Evolutionary conservation across 805 yeast genomes (phyloP).

Genomic region (Lachancea sp.): DNA sequence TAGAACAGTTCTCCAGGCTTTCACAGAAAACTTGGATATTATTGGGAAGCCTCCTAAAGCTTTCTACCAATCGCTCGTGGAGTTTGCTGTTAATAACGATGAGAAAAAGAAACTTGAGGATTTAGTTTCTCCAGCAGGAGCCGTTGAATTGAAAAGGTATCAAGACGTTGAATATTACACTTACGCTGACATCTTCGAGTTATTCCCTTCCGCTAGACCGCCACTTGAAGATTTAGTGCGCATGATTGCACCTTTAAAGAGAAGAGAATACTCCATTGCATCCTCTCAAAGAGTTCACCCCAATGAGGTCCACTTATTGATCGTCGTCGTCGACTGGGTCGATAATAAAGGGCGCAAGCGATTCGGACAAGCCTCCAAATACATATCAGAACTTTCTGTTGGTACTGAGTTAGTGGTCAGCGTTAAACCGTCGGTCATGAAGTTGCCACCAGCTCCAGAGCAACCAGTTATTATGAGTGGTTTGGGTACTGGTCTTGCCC

Average conservation of each 20-base stretch:
- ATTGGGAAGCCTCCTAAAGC: conserved; percentile 95
- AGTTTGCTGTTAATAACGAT: conserved; percentile 59
- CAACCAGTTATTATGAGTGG: conserved; percentile 97
- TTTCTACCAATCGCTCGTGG: conserved; percentile 78
- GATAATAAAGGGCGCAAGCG: conserved; percentile 80
- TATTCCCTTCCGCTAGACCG: conserved; percentile 81
- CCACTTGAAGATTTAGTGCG: conserved; percentile 58
- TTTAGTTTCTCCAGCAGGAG: conserved; percentile 73
- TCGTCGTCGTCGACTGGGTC: conserved; percentile 95
- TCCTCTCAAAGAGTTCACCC: conserved; percentile 92
- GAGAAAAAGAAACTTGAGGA: conserved; percentile 58
- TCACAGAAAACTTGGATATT: conserved; percentile 74
- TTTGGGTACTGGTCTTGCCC: conserved; percentile 95
- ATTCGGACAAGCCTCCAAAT: conserved; percentile 92
- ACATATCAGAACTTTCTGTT: conserved; percentile 65
- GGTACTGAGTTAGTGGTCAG: conserved; percentile 88
- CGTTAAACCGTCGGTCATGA: conserved; percentile 96
- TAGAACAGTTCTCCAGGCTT: conserved; percentile 76
- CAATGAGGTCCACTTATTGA: conserved; percentile 80
- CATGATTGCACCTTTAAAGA: conserved; percentile 78
- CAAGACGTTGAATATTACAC: conserved; percentile 79
- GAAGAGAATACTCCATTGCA: conserved; percentile 97
- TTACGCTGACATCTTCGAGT: conserved; percentile 73
- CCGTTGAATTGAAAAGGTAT: conserved; percentile 72
- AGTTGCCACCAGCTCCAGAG: conserved; percentile 77